Evolutionary conservation across 768 basidiomycete species (phyloP).

Genomic region (Trametes sanguinea): DNA sequence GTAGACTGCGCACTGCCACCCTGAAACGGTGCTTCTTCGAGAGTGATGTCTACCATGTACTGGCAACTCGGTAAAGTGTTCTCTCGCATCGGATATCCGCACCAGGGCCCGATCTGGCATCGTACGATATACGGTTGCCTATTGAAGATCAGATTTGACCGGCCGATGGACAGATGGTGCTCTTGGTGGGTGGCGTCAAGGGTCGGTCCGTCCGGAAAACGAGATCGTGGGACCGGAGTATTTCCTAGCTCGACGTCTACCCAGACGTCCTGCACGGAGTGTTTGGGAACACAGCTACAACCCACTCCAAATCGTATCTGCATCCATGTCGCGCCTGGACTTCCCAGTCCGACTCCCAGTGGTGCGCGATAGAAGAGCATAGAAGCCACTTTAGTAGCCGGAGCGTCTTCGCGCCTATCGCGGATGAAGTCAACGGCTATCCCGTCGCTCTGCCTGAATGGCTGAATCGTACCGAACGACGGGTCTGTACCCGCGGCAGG

Average conservation of each 20-base stretch:
- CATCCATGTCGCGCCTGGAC: not conserved
- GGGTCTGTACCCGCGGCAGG: no score
- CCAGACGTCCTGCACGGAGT: conserved; percentile 1
- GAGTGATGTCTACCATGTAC: not conserved
- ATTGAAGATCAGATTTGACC: not conserved
- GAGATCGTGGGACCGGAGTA: not conserved
- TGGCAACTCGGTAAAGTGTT: not conserved
- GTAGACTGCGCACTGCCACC: no score
- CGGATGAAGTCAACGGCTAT: not conserved
- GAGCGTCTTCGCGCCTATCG: not conserved
- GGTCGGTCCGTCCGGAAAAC: not conserved
- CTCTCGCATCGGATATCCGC: not conserved
- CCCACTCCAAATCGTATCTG: not conserved
- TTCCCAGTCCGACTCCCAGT: no score
- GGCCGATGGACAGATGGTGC: not conserved
- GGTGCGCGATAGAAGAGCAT: not conserved
- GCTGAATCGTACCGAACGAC: no score
- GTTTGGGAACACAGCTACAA: not conserved
- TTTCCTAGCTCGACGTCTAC: not conserved
- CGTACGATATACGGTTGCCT: not conserved
- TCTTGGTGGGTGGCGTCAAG: no score
- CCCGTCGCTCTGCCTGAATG: not conserved
- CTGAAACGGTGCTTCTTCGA: no score
- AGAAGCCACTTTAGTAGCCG: not conserved
- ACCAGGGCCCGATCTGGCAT: not conserved